These are phyloP conservation scores for Candida xiaguanensis DNA, from an alignment of 805 yeast genomes.

Conservation along the genomic window DNA sequence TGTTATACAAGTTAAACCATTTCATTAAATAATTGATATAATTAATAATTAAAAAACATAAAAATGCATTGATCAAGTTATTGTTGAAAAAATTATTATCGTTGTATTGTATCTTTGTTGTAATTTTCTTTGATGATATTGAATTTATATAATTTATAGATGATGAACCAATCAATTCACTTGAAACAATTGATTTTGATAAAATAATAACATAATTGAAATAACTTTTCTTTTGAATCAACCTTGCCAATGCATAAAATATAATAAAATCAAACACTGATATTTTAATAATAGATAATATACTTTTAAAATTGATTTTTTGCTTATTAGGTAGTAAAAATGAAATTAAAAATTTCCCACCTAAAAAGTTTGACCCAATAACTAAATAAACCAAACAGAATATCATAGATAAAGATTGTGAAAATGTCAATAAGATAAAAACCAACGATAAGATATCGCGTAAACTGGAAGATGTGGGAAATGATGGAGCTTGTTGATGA, in stretches of 20 bases:
- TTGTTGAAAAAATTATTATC: slow-evolving; percentile 10
- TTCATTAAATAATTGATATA: slow-evolving; percentile 17
- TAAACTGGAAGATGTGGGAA: slow-evolving; percentile 21
- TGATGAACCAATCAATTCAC: slow-evolving; percentile 25
- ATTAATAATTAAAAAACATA: slow-evolving; percentile 19
- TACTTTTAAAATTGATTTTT: slow-evolving; percentile 2
- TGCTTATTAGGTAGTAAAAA: slow-evolving; percentile 13
- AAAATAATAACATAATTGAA: slow-evolving; percentile 22
- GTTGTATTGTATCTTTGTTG: slow-evolving; percentile 14
- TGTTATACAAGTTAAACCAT: slow-evolving; percentile 8
- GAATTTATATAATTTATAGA: slow-evolving; percentile 21
- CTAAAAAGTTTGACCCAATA: slow-evolving; percentile 26
- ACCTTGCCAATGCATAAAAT: slow-evolving; percentile 18
- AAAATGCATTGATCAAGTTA: slow-evolving; percentile 16
- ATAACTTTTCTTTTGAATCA: slow-evolving; percentile 15
- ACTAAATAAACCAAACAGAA: slow-evolving; percentile 20
- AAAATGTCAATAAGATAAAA: slow-evolving; percentile 25
- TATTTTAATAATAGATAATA: slow-evolving; percentile 16
- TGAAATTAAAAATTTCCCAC: slow-evolving; percentile 23
- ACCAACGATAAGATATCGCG: slow-evolving; percentile 32
- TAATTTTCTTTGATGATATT: slow-evolving; percentile 14
- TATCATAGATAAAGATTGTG: slow-evolving; percentile 22
- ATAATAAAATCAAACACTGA: slow-evolving; percentile 22
- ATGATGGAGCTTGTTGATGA: neutral
- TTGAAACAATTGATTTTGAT: slow-evolving; percentile 29